Evolutionary conservation across 106 monocot genomes (phyloP), one percentile per base, ranked within the genome.

Genomic region (Amphibolis antarctica): DNA sequence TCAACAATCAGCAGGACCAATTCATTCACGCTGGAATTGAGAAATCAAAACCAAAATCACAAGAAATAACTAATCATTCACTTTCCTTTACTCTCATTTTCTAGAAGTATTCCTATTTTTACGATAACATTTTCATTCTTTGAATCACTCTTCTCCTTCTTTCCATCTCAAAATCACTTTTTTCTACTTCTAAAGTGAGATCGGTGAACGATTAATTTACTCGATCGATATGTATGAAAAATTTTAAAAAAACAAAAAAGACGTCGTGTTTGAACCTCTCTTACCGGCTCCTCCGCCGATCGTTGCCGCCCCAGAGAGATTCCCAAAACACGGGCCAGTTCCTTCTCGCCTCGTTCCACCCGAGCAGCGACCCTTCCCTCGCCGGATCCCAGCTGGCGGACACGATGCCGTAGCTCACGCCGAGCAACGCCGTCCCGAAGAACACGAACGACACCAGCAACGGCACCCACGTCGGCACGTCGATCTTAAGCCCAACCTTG

Each of bases 281-380:
- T 13, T 42, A 42, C 44, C 66, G 18, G 14, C 28, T n/a, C 1
- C 56, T 43, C 31, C 59, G 25, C 43, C 72, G 42, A 50, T 63
- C 53, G 36, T 26, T 19, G 15, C 79, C 69, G 6, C 86, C 75
- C 73, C 89, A n/a, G 56, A 94, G 77, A 0, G 90, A 90, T 12
- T 83, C 66, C 96, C 96, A 98, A 71, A 90, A 98, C 17, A 98
- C 82, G 13, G 96, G 96, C 96, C 90, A 98, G 42, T 98, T 98
- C 55, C 78, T 63, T 21, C 72, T 72, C 5, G 96, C 96, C 80
- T 98, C 96, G 21, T 80, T 90, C 90, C 84, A 98, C 3, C 96
- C 96, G 0, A 98, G 71, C 19, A 98, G 55, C 36, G 96, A 98
- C 3, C 96, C 96, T 68, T 90, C 86, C 10, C 90, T 74, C 0